These are phyloP conservation scores for Fusarium sp. DNA, from an alignment of 2,329 filamentous ascomycete species.

Conservation along the genomic window DNA sequence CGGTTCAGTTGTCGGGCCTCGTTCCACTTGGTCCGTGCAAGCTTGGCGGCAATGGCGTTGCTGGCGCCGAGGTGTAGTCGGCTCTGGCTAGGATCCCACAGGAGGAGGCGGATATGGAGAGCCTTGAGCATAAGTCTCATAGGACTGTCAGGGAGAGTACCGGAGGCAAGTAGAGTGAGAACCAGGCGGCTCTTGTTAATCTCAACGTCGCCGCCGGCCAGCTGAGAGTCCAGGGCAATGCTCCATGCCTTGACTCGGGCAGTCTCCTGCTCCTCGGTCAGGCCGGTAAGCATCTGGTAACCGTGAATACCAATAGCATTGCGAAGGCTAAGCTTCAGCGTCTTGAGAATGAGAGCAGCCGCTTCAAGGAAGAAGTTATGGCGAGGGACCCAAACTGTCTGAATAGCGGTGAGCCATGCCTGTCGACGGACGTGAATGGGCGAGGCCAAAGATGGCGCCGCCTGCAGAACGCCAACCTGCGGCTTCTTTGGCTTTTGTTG, in stretches of 20 bases:
- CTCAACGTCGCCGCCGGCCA: constrained; percentile 89
- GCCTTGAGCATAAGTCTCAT: constrained; percentile 90
- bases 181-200: constrained; percentile 89
- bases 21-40: constrained; percentile 85
- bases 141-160: constrained; percentile 86
- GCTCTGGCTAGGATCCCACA: constrained; percentile 80
- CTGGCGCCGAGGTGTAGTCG: constrained; percentile 73
- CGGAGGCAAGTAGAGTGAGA: constrained; percentile 87
- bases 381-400: constrained; percentile 90
- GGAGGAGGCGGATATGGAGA: constrained; percentile 87
- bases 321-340: constrained; percentile 82
- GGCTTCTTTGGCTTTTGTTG: constrained; percentile 65
- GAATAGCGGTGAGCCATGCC: constrained; percentile 93
- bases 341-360: constrained; percentile 83
- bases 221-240: constrained; percentile 91
- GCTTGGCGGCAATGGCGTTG: constrained; percentile 76
- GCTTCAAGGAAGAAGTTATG: constrained; percentile 90
- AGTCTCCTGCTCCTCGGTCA: constrained; percentile 85
- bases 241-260: constrained; percentile 92
- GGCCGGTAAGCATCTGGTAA: constrained; percentile 83
- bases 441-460: constrained; percentile 79
- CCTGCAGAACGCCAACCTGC: constrained; percentile 58
- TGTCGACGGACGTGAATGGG: constrained; percentile 87
- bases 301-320: constrained; percentile 81
- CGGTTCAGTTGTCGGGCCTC: constrained; percentile 76